phyloP scores from a whole-genome alignment of 192 early-diverging fungal genomes.

The Coemansia brasiliensis region DNA sequence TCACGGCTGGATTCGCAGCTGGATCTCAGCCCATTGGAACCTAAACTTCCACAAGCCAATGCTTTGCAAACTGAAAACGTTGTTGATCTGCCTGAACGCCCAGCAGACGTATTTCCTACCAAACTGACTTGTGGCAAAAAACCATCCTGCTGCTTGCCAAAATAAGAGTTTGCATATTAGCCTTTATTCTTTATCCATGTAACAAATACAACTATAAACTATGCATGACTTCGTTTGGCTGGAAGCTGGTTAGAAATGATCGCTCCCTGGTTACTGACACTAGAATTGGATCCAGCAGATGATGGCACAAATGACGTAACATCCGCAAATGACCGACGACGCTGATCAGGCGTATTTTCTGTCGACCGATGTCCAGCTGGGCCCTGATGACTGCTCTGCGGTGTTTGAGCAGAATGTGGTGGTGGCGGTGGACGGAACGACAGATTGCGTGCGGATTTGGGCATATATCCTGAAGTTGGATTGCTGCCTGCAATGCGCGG shows the following conservation, averaged over 20 bases:
- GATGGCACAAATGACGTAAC: conserved; percentile 28
- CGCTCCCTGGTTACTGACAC: background rate
- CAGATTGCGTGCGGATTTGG: conserved; percentile 23
- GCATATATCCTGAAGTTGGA: background rate
- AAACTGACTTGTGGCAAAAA: conserved; percentile 35
- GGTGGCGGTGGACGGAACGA: conserved; percentile 4
- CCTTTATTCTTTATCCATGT: background rate
- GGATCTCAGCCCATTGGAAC: conserved; percentile 8
- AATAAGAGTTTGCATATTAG: conserved; percentile 1
- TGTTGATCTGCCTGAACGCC: conserved; percentile 40
- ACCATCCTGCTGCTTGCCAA: conserved; percentile 32
- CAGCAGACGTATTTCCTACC: conserved; percentile 27
- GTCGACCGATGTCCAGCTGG: background rate
- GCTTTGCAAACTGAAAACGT: background rate
- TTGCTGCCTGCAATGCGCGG: conserved; percentile 8
- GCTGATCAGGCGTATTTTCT: background rate
- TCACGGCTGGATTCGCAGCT: conserved; percentile 21
- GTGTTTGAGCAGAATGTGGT: background rate
- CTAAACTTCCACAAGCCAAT: background rate
- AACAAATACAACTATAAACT: background rate
- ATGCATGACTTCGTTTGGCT: background rate
- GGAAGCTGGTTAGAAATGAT: conserved; percentile 1
- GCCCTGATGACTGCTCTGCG: background rate
- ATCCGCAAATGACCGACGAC: conserved; percentile 40
- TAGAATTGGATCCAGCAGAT: conserved; percentile 1